Percentiles rank a stretch among this genome's conserved stretches.
phyloP scores from a whole-genome alignment of 345 rosid species.

The Turnera subulata region DNA sequence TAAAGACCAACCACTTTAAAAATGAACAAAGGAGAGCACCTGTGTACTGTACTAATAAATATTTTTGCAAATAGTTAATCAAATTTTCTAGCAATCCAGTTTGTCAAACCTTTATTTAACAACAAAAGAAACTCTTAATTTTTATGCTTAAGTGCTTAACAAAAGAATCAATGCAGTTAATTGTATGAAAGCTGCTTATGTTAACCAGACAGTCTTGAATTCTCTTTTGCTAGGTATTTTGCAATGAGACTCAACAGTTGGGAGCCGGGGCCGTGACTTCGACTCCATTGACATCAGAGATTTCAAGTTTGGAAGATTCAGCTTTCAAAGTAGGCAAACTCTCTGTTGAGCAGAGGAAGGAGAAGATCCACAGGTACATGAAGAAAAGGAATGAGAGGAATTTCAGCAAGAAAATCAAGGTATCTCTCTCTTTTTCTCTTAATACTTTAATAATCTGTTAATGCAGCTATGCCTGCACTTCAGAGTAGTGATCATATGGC shows the following conservation, averaged over 20 bases:
- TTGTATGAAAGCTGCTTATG: not conserved
- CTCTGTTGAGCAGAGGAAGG: slow-evolving; percentile 81
- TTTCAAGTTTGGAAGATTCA: slow-evolving; percentile 71
- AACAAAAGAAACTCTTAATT: too few species aligned
- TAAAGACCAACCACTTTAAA: not conserved
- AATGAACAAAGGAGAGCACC: too few species aligned
- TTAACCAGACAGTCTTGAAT: too few species aligned
- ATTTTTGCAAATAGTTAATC: too few species aligned
- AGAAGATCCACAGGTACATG: slow-evolving; percentile 88
- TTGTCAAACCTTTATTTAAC: too few species aligned
- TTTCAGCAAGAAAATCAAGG: slow-evolving; percentile 98
- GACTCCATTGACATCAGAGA: slow-evolving; percentile 52
- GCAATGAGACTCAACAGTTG: slow-evolving; percentile 44
- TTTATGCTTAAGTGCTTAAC: too few species aligned
- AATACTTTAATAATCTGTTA: too few species aligned
- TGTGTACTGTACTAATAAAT: too few species aligned
- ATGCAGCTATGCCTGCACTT: too few species aligned
- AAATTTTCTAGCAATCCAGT: too few species aligned
- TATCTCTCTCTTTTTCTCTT: slow-evolving; percentile 8
- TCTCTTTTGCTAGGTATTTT: slow-evolving; percentile 37
- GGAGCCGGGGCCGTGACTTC: slow-evolving; percentile 33
- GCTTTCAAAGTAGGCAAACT: slow-evolving; percentile 63
- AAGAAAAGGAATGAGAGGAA: slow-evolving; percentile 94
- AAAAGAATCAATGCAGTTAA: too few species aligned
- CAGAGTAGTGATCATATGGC: too few species aligned